Percentiles rank a stretch among this genome's conserved stretches.
Conservation (phyloP, 2,329 filamentous ascomycete genomes). For the Monilinia fructicola region DNA sequence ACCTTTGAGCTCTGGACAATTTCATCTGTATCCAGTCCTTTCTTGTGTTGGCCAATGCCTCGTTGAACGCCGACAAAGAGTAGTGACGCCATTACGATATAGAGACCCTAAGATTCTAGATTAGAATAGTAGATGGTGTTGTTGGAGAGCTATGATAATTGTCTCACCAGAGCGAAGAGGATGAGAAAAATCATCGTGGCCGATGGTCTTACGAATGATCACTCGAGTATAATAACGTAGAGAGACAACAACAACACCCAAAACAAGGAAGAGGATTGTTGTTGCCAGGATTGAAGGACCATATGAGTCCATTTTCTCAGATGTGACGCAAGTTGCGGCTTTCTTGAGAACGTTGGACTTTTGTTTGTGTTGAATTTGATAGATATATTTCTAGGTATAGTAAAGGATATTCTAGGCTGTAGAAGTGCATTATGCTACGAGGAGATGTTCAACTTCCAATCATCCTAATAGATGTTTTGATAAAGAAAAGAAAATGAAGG, state of each 20-base stretch:
- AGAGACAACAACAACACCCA: constrained; percentile 15
- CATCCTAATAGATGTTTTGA: background rate
- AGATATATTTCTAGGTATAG: constrained; percentile 17
- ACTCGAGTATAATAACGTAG: constrained; percentile 21
- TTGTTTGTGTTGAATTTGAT: constrained; percentile 1
- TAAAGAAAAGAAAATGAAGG: background rate
- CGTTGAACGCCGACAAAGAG: constrained; percentile 20
- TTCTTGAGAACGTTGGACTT: background rate
- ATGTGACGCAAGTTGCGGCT: background rate
- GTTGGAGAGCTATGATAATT: too few relatives aligned
- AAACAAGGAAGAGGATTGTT: constrained; percentile 18
- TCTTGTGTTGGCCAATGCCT: constrained; percentile 20
- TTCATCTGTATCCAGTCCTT: constrained; percentile 3
- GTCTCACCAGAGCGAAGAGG: constrained; percentile 15
- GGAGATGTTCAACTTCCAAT: background rate
- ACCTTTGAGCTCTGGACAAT: constrained; percentile 23
- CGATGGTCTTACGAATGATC: constrained; percentile 15
- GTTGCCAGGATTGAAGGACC: constrained; percentile 16
- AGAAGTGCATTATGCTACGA: constrained; percentile 6
- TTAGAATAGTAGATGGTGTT: background rate
- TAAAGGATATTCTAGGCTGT: constrained; percentile 14
- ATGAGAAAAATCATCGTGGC: constrained; percentile 23
- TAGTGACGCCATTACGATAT: constrained; percentile 20
- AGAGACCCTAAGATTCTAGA: constrained; percentile 3
- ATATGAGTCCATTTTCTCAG: constrained; percentile 22